These are phyloP conservation scores for Pestalotiopsis sp. DNA, from an alignment of 2,329 filamentous ascomycete species.

Conservation along the genomic window DNA sequence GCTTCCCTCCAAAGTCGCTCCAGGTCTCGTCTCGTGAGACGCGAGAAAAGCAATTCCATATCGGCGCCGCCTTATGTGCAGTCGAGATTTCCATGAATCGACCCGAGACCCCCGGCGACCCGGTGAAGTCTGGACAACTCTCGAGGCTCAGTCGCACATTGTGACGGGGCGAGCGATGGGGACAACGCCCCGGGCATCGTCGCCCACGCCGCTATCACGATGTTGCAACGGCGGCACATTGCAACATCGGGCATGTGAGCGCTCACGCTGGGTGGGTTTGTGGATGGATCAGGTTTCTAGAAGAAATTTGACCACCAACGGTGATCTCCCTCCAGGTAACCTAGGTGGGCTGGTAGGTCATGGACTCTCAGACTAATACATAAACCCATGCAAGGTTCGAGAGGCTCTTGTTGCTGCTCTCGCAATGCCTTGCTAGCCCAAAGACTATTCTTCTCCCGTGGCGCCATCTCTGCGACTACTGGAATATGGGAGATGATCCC, in stretches of 20 bases:
- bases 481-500: not conserved
- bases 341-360: not conserved
- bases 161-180: too few species aligned
- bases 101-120: not conserved
- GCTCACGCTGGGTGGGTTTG: too few species aligned
- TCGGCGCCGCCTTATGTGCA: not conserved
- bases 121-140: too few species aligned
- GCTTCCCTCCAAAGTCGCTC: not conserved
- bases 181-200: too few species aligned
- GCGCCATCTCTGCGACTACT: not conserved
- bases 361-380: not conserved
- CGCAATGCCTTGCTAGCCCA: not conserved
- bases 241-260: too few species aligned
- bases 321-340: not conserved
- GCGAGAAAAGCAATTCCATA: slow-evolving; percentile 3
- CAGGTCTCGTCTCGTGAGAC: not conserved
- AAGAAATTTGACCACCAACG: not conserved
- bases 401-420: not conserved
- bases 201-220: too few species aligned
- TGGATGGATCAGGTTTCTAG: too few species aligned
- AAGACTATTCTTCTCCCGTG: not conserved
- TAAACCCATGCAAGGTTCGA: not conserved
- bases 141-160: too few species aligned
- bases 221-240: too few species aligned
- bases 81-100: not conserved